Evolutionary conservation across 345 rosid genomes (phyloP).

Genomic region (Aegle marmelos): DNA sequence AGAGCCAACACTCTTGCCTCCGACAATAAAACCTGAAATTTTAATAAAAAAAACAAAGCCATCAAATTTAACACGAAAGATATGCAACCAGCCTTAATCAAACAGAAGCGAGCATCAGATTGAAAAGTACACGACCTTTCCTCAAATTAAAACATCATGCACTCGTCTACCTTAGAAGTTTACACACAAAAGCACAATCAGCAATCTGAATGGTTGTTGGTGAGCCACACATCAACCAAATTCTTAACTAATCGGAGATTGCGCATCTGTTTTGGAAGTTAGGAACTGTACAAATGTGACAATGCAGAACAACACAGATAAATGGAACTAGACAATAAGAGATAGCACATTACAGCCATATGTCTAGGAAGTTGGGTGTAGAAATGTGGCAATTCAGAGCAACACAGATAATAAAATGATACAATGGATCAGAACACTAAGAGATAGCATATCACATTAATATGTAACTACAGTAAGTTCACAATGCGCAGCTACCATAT

Average conservation of each 20-base stretch:
- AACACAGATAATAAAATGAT: neutral
- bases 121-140: neutral
- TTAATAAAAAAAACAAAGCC: neutral
- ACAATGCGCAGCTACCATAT: neutral
- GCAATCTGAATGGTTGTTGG: too few species aligned
- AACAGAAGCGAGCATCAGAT: neutral
- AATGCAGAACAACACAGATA: neutral
- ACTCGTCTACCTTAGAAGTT: too few species aligned
- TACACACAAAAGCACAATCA: too few species aligned
- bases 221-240: neutral
- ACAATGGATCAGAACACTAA: neutral
- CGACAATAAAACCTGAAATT: conserved; percentile 58
- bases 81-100: neutral
- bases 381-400: neutral
- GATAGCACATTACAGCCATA: neutral
- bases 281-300: neutral
- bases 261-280: neutral
- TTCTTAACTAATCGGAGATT: neutral
- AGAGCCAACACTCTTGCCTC: conserved; percentile 83
- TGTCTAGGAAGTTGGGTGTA: neutral
- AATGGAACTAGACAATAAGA: too few species aligned
- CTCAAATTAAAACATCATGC: neutral
- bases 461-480: neutral
- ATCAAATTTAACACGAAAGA: neutral
- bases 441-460: too few species aligned